Conservation (phyloP, 768 basidiomycete genomes). For the Exsudoporus frostii region DNA sequence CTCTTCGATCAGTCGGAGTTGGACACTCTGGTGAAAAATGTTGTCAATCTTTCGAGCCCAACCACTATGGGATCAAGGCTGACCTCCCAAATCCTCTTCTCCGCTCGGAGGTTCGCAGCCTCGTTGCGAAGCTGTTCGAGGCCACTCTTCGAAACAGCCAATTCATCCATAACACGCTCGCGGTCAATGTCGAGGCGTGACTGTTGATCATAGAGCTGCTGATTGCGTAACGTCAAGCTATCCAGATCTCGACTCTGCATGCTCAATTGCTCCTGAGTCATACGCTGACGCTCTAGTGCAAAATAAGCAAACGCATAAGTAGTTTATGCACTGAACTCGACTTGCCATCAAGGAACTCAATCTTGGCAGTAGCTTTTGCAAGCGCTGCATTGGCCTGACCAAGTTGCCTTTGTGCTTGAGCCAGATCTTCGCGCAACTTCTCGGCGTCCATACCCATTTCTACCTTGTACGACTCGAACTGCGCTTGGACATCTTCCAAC, state of each 20-base stretch:
- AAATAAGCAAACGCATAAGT: not conserved
- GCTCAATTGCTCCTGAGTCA: conserved; percentile 64
- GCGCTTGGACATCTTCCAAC: conserved; percentile 67
- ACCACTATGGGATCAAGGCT: conserved; percentile 14
- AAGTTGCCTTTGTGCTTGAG: conserved; percentile 61
- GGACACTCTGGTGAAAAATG: conserved; percentile 55
- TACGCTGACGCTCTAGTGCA: conserved; percentile 59
- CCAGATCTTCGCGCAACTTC: conserved; percentile 68
- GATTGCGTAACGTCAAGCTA: conserved; percentile 63
- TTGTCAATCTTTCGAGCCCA: not conserved
- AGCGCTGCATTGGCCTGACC: conserved; percentile 62
- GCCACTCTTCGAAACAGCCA: conserved; percentile 53
- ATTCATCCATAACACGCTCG: conserved; percentile 63
- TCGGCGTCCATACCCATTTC: conserved; percentile 81
- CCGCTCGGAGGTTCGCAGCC: conserved; percentile 81
- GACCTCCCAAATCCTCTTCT: conserved; percentile 94
- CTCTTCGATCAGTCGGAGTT: conserved; percentile 79
- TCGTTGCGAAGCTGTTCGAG: conserved; percentile 83
- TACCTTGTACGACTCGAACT: conserved; percentile 75
- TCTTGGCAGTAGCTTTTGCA: conserved; percentile 81
- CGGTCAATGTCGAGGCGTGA: conserved; percentile 74
- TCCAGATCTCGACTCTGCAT: conserved; percentile 65
- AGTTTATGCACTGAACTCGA: not conserved
- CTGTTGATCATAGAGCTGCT: conserved; percentile 70
- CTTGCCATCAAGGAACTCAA: conserved; percentile 74